phyloP scores from a whole-genome alignment of 495 filamentous ascomycete species.

The Pseudoneurospora amorphoporcata region DNA sequence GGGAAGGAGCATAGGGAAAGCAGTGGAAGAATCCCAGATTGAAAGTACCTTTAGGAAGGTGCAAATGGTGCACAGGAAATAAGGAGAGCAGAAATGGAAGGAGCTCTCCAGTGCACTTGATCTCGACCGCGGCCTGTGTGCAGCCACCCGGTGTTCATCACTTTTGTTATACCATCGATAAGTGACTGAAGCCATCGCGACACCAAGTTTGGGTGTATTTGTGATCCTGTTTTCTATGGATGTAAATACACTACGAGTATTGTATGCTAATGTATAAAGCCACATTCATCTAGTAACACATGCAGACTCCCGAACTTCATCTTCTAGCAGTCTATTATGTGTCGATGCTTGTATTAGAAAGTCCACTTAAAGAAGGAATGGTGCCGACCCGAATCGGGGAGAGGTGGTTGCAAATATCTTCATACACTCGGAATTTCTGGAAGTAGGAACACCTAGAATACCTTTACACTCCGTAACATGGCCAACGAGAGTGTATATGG shows the following conservation, averaged over 20 bases:
- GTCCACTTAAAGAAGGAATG: neutral
- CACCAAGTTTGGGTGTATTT: neutral
- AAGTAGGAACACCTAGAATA: neutral
- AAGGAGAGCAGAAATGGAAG: neutral
- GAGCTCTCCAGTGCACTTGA: neutral
- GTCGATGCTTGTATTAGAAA: neutral
- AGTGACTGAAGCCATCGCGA: neutral
- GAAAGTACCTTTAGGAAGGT: neutral
- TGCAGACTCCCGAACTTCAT: neutral
- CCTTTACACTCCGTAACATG: neutral
- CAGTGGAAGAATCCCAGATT: neutral
- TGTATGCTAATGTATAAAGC: neutral
- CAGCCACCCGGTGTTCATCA: neutral
- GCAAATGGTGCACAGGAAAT: neutral
- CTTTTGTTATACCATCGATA: neutral
- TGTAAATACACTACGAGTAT: neutral
- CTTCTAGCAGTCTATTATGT: too few relatives aligned
- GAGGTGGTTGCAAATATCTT: neutral
- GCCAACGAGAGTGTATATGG: neutral
- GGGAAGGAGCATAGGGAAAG: neutral
- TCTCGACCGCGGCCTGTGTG: neutral
- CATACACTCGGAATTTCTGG: neutral
- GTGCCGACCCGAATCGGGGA: neutral
- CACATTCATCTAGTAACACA: neutral
- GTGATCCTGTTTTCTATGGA: neutral